A percentile compares a stretch with the other conserved stretches of the same genome.
These are phyloP conservation scores for Botryobasidium botryosum DNA, from an alignment of 768 basidiomycete species.

Conservation along the genomic window DNA sequence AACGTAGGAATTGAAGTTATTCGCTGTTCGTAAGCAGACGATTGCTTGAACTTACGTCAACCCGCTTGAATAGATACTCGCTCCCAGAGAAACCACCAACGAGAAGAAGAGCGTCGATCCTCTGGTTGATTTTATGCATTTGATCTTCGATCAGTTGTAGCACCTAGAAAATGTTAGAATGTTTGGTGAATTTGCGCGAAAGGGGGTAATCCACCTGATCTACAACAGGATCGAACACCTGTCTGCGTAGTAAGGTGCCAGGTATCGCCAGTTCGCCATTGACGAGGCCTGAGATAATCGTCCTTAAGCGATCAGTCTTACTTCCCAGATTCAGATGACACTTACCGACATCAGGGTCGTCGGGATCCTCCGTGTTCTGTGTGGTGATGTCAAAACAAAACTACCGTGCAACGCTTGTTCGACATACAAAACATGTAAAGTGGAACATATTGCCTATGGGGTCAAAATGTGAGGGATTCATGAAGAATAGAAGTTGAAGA, in stretches of 20 bases:
- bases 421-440: constrained; percentile 80
- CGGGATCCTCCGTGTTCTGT: constrained; percentile 48
- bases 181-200: not conserved
- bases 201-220: constrained; percentile 35
- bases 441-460: constrained; percentile 70
- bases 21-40: too few species aligned
- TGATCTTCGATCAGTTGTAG: constrained; percentile 67
- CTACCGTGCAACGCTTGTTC: constrained; percentile 25
- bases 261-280: constrained; percentile 76
- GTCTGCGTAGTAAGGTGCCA: constrained; percentile 56
- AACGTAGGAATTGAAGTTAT: too few species aligned
- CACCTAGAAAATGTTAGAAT: constrained; percentile 30
- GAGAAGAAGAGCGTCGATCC: constrained; percentile 67
- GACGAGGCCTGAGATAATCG: too few species aligned
- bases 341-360: constrained; percentile 66
- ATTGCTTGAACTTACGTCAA: constrained; percentile 35
- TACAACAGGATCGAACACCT: constrained; percentile 82
- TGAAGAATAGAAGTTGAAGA: not conserved
- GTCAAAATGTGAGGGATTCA: constrained; percentile 10
- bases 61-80: constrained; percentile 65
- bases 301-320: too few species aligned
- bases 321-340: too few species aligned
- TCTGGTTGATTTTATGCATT: constrained; percentile 44
- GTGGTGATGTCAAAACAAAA: not conserved
- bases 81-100: constrained; percentile 80